Conservation (phyloP, 2,329 filamentous ascomycete species). For the Fusarium sp. region DNA sequence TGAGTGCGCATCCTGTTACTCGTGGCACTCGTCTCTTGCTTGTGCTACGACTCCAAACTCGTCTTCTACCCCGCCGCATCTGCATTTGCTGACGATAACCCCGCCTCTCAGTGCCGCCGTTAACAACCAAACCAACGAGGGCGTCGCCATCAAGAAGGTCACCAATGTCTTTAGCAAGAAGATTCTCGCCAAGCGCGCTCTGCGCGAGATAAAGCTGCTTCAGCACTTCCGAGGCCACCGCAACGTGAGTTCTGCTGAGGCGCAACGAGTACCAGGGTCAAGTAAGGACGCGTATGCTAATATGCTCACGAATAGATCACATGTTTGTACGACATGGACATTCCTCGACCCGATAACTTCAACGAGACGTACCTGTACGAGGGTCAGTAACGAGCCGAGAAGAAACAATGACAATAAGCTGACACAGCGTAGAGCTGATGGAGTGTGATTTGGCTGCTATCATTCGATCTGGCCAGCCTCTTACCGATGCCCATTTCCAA, state of each 20-base stretch:
- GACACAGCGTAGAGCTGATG: conserved; percentile 81
- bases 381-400: conserved; percentile 65
- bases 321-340: conserved; percentile 99
- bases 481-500: conserved; percentile 99
- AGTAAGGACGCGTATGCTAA: conserved; percentile 28
- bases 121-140: conserved; percentile 89
- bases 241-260: conserved; percentile 67
- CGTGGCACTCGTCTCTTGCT: conserved; percentile 17
- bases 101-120: conserved; percentile 78
- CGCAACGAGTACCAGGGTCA: neutral
- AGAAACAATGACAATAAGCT: conserved; percentile 22
- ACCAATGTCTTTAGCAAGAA: conserved; percentile 99
- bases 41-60: conserved; percentile 19
- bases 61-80: conserved; percentile 42
- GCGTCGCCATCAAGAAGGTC: conserved; percentile 98
- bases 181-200: conserved; percentile 96
- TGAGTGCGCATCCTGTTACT: conserved; percentile 55
- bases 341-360: conserved; percentile 95
- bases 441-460: conserved; percentile 98
- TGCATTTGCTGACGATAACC: conserved; percentile 43
- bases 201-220: conserved; percentile 98
- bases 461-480: conserved; percentile 93
- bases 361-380: conserved; percentile 99
- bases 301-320: conserved; percentile 75
- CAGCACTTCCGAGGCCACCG: conserved; percentile 95